Evolutionary conservation across 345 rosid species (phyloP).

Genomic region (Odontarrhena argentea): DNA sequence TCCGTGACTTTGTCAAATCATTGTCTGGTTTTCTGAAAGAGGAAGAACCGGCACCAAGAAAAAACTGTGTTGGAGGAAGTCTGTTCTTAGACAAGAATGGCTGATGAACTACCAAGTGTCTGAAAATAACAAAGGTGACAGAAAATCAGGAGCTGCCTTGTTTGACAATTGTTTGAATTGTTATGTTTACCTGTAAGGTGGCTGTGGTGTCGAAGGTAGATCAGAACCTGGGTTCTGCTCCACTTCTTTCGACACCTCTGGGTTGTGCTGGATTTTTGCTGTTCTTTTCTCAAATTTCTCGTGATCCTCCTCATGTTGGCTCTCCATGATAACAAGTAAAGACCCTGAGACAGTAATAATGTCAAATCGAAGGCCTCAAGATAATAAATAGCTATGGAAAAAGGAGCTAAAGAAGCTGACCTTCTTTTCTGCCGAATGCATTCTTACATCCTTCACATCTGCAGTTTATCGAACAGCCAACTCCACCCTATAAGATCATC

Average conservation of each 20-base stretch:
- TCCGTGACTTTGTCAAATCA: conserved; percentile 43
- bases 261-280: conserved; percentile 45
- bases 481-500: conserved; percentile 68
- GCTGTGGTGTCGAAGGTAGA: conserved; percentile 71
- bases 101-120: conserved; percentile 60
- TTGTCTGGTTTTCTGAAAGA: conserved; percentile 46
- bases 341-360: conserved; percentile 52
- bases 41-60: conserved; percentile 36
- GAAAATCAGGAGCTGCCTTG: conserved; percentile 23
- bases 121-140: conserved; percentile 39
- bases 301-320: conserved; percentile 57
- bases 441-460: conserved; percentile 98
- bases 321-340: conserved; percentile 53
- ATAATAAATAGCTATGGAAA: neutral
- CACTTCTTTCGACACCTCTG: conserved; percentile 51
- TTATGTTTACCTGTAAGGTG: conserved; percentile 62
- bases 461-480: conserved; percentile 93
- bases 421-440: conserved; percentile 84
- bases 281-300: conserved; percentile 52
- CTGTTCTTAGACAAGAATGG: conserved; percentile 71
- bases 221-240: conserved; percentile 62
- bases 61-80: conserved; percentile 53
- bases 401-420: conserved; percentile 44
- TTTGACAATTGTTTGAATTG: conserved; percentile 1
- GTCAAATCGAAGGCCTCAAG: conserved; percentile 16